Evolutionary conservation across 2,329 filamentous ascomycete species (phyloP).

Genomic region (Lecanoromycetidae sp.): DNA sequence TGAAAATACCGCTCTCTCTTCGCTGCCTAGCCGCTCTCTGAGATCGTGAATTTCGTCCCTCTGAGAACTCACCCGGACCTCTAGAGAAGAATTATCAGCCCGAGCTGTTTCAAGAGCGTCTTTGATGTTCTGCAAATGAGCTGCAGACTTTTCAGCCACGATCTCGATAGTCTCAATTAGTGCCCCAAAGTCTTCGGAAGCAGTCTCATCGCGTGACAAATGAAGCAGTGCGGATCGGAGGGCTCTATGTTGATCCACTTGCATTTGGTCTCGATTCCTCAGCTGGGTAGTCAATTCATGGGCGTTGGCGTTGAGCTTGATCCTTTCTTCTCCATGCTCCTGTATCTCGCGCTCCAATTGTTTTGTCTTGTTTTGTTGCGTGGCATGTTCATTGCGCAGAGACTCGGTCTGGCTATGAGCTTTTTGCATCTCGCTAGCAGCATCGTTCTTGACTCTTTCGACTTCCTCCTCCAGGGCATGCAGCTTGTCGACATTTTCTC

Average conservation of each 20-base stretch:
- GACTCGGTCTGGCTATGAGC: constrained; percentile 51
- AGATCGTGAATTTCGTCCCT: constrained; percentile 45
- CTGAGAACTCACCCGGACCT: constrained; percentile 43
- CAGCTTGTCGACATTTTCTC: constrained; percentile 65
- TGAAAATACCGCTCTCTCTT: constrained; percentile 41
- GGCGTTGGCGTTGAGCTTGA: constrained; percentile 40
- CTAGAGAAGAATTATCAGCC: constrained; percentile 51
- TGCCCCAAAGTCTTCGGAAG: constrained; percentile 45
- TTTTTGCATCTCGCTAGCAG: constrained; percentile 40
- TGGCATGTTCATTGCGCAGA: constrained; percentile 47
- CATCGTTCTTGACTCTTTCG: constrained; percentile 43
- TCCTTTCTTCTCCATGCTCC: constrained; percentile 43
- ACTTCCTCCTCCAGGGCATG: constrained; percentile 60
- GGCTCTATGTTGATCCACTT: constrained; percentile 40
- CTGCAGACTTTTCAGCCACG: constrained; percentile 46
- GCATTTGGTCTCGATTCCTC: constrained; percentile 26
- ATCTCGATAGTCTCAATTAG: constrained; percentile 50
- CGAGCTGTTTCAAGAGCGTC: constrained; percentile 48
- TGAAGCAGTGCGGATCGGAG: constrained; percentile 49
- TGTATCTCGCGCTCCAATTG: constrained; percentile 48
- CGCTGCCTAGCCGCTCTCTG: constrained; percentile 40
- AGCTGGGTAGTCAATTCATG: constrained; percentile 35
- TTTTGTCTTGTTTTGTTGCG: constrained; percentile 49
- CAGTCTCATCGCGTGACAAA: constrained; percentile 40
- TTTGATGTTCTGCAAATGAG: constrained; percentile 49